Percentiles rank a stretch among this genome's conserved stretches.
These are phyloP conservation scores for Hydrangea macrophylla DNA, from an alignment of 148 eudicot species.

Conservation along the genomic window DNA sequence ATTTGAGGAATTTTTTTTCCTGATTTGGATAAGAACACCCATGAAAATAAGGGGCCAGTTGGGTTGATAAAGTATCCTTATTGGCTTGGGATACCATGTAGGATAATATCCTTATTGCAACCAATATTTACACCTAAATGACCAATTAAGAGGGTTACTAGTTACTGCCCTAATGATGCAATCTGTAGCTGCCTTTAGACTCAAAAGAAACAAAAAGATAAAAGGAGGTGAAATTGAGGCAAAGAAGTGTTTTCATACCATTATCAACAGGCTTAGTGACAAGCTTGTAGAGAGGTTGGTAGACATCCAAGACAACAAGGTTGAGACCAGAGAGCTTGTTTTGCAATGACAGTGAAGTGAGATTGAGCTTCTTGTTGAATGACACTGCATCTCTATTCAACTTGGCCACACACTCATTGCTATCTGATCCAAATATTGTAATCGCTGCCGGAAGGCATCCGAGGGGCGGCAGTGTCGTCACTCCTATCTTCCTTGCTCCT, in stretches of 20 bases:
- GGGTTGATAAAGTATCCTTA: too few species aligned
- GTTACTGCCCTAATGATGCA: too few species aligned
- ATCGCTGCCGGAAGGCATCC: slow-evolving; percentile 71
- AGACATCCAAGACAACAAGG: slow-evolving; percentile 53
- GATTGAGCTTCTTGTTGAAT: slow-evolving; percentile 54
- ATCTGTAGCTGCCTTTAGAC: too few species aligned
- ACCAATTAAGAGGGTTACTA: too few species aligned
- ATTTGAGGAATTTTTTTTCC: too few species aligned
- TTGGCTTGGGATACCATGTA: too few species aligned
- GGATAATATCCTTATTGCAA: too few species aligned
- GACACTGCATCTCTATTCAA: slow-evolving; percentile 47
- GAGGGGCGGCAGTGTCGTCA: slow-evolving; percentile 57
- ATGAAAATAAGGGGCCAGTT: too few species aligned
- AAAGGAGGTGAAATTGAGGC: too few species aligned
- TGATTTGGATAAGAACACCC: too few species aligned
- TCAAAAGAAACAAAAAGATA: too few species aligned
- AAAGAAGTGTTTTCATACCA: slow-evolving; percentile 43
- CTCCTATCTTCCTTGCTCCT: slow-evolving; percentile 67
- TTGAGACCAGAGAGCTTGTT: slow-evolving; percentile 43
- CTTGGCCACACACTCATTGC: slow-evolving; percentile 44
- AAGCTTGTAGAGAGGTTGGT: slow-evolving; percentile 48
- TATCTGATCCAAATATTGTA: slow-evolving; percentile 51
- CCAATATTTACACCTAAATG: too few species aligned
- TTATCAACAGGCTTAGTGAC: slow-evolving; percentile 46
- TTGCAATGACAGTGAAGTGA: slow-evolving; percentile 41